Conservation (phyloP, 768 basidiomycete species). For the Asterophora parasitica region DNA sequence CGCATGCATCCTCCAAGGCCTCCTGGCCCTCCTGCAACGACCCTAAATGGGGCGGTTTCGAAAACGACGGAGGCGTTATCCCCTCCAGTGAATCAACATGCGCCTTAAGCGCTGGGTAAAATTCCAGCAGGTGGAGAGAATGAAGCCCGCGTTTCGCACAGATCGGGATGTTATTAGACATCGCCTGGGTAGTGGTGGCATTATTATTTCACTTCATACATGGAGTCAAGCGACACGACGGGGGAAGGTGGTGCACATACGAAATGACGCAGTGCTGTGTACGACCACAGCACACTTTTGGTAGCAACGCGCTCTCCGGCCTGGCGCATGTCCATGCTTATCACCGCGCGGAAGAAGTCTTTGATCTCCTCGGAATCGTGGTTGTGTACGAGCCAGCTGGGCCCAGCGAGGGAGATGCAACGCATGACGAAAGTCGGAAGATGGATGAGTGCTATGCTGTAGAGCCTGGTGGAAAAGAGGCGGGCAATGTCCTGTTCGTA, state of each 20-base stretch:
- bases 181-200: conserved; percentile 38
- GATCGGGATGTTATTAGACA: conserved; percentile 65
- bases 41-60: conserved; percentile 64
- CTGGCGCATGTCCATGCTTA: conserved; percentile 75
- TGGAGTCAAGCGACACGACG: conserved; percentile 8
- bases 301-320: conserved; percentile 76
- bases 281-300: conserved; percentile 76
- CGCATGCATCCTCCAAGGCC: conserved; percentile 62
- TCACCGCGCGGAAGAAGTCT: conserved; percentile 64
- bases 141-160: conserved; percentile 64
- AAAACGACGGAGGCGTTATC: conserved; percentile 49
- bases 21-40: conserved; percentile 53
- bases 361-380: conserved; percentile 66
- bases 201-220: not conserved
- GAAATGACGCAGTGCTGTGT: conserved; percentile 72
- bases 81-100: conserved; percentile 61
- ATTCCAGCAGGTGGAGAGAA: conserved; percentile 59
- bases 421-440: conserved; percentile 67
- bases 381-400: conserved; percentile 66
- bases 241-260: conserved; percentile 35
- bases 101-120: conserved; percentile 51
- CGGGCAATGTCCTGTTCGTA: conserved; percentile 75
- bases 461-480: conserved; percentile 66
- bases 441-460: conserved; percentile 58
- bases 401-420: conserved; percentile 55